Evolutionary conservation across 2,329 filamentous ascomycete species (phyloP).

Genomic region (Aspergillus novoparasiticus): DNA sequence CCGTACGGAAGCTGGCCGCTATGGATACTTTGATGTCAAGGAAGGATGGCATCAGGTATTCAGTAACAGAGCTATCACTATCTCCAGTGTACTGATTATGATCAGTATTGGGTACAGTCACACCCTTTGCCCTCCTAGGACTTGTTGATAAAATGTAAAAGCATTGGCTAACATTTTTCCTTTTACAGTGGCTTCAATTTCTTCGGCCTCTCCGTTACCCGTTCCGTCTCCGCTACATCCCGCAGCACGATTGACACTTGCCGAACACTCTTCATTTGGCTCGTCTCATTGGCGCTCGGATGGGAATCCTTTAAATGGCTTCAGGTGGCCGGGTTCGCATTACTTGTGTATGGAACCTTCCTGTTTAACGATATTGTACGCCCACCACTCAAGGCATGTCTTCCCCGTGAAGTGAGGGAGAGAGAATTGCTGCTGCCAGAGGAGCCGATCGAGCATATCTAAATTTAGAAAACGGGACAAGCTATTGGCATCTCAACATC

Average conservation of each 20-base stretch:
- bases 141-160: neutral
- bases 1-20: slow-evolving; percentile 68
- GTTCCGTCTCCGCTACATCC: slow-evolving; percentile 85
- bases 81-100: slow-evolving; percentile 91
- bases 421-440: slow-evolving; percentile 68
- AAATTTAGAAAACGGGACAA: slow-evolving; percentile 12
- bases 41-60: slow-evolving; percentile 85
- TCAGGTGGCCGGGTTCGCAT: slow-evolving; percentile 82
- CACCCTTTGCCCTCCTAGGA: slow-evolving; percentile 11
- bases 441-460: slow-evolving; percentile 76
- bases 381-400: slow-evolving; percentile 71
- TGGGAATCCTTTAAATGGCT: slow-evolving; percentile 99
- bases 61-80: slow-evolving; percentile 67
- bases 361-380: slow-evolving; percentile 92
- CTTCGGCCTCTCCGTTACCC: slow-evolving; percentile 92
- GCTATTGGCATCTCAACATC: neutral
- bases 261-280: slow-evolving; percentile 93
- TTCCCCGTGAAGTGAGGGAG: slow-evolving; percentile 58
- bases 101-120: slow-evolving; percentile 83
- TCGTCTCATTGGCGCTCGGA: slow-evolving; percentile 86
- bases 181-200: slow-evolving; percentile 87
- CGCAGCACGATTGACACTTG: slow-evolving; percentile 97
- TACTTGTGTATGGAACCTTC: slow-evolving; percentile 95
- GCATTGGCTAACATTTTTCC: slow-evolving; percentile 2
- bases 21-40: slow-evolving; percentile 86